Conservation (phyloP, 2,329 filamentous ascomycete species). For the Fusarium penzigii region DNA sequence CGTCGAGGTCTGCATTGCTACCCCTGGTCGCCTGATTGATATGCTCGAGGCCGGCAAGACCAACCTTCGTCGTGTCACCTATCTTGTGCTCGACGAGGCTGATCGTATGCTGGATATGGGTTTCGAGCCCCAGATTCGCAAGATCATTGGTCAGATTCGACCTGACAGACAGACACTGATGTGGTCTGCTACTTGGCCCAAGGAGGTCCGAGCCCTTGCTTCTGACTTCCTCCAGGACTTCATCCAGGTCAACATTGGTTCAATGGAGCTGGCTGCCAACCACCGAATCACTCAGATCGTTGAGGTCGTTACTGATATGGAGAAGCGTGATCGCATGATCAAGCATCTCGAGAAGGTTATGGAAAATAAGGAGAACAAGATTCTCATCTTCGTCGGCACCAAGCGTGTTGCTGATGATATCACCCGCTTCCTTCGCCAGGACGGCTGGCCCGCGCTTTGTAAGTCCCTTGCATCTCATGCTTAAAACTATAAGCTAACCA, state of each 20-base stretch:
- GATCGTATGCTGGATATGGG: slow-evolving; percentile 99
- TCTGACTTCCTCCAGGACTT: slow-evolving; percentile 91
- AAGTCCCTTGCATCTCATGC: slow-evolving; percentile 49
- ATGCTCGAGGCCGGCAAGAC: slow-evolving; percentile 98
- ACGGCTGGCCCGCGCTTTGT: slow-evolving; percentile 97
- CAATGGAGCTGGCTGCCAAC: slow-evolving; percentile 93
- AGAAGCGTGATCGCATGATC: slow-evolving; percentile 97
- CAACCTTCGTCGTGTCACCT: slow-evolving; percentile 96
- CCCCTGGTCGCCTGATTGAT: slow-evolving; percentile 94
- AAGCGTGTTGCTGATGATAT: slow-evolving; percentile 98
- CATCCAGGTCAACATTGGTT: slow-evolving; percentile 98
- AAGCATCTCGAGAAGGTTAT: slow-evolving; percentile 98
- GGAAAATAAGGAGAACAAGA: slow-evolving; percentile 94
- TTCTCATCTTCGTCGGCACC: slow-evolving; percentile 88
- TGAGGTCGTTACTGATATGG: slow-evolving; percentile 91
- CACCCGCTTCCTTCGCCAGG: slow-evolving; percentile 93
- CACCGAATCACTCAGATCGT: slow-evolving; percentile 98
- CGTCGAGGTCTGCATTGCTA: slow-evolving; percentile 98
- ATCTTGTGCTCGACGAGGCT: slow-evolving; percentile 96
- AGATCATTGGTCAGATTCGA: slow-evolving; percentile 96
- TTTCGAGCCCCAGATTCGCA: slow-evolving; percentile 99
- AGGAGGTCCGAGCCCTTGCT: slow-evolving; percentile 92
- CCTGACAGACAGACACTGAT: slow-evolving; percentile 98
- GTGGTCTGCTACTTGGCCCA: slow-evolving; percentile 99
- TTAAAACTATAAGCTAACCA: slow-evolving; percentile 36